Evolutionary conservation across 2,329 filamentous ascomycete genomes (phyloP).

Genomic region (Aspergillus ustus): DNA sequence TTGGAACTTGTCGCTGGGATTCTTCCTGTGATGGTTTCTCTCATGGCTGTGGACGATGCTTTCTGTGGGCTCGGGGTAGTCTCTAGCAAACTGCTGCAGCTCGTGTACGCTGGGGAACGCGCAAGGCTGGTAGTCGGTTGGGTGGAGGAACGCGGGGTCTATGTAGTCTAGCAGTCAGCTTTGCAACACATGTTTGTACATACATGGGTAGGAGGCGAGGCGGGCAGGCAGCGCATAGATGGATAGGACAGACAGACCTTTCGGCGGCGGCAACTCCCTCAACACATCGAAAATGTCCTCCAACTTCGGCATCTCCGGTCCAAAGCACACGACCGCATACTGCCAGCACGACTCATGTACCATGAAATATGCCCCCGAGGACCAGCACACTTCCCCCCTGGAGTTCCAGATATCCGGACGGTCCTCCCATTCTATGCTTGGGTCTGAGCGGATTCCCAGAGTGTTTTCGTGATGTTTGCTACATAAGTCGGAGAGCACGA

Average conservation of each 20-base stretch:
- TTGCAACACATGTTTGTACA: no score
- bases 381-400: no score
- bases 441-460: no score
- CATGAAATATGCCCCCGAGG: neutral
- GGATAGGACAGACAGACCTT: no score
- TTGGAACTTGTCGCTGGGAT: neutral
- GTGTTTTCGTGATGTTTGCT: no score
- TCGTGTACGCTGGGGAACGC: constrained; percentile 1
- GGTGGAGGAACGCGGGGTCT: neutral
- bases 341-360: neutral
- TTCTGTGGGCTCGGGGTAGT: neutral
- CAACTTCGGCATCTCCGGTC: neutral
- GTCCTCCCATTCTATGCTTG: no score
- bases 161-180: no score
- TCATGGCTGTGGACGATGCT: no score
- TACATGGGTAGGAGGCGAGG: no score
- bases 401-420: no score
- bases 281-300: neutral
- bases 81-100: constrained; percentile 8
- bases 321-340: neutral
- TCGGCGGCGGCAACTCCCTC: neutral
- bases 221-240: no score
- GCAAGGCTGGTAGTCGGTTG: constrained; percentile 1
- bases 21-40: neutral
- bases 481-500: no score